phyloP scores from a whole-genome alignment of 2,329 filamentous ascomycete genomes.

The Monilinia fructigena region DNA sequence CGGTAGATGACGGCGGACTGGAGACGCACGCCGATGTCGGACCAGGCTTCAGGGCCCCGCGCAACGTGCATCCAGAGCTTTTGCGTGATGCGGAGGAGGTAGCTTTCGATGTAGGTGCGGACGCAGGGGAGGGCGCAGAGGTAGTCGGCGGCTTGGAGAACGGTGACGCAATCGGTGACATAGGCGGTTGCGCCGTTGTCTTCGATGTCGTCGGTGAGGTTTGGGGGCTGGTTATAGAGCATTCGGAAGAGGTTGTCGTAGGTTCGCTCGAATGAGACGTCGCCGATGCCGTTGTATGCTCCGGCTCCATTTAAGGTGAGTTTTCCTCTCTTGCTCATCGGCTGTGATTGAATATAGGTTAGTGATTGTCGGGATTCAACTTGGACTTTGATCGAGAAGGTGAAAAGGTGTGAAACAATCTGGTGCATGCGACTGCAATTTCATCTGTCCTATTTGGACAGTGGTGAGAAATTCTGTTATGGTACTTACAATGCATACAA shows the following conservation, averaged over 20 bases:
- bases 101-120: conserved; percentile 30
- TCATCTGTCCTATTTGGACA: background rate
- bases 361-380: background rate
- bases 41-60: conserved; percentile 31
- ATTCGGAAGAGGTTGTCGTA: conserved; percentile 38
- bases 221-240: conserved; percentile 30
- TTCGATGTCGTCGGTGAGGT: conserved; percentile 26
- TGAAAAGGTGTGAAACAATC: too few species aligned
- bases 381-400: background rate
- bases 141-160: conserved; percentile 33
- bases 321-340: conserved; percentile 18
- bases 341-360: background rate
- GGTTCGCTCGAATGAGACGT: conserved; percentile 26
- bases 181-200: conserved; percentile 14
- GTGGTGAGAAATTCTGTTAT: background rate
- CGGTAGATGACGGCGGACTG: conserved; percentile 37
- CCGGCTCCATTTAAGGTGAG: conserved; percentile 4
- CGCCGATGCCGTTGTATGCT: conserved; percentile 27
- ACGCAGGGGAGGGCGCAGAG: conserved; percentile 29
- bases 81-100: conserved; percentile 33
- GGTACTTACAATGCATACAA: conserved; percentile 33
- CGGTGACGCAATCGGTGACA: conserved; percentile 28
- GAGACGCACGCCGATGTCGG: conserved; percentile 32
- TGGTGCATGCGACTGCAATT: background rate
- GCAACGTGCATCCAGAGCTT: conserved; percentile 34